These are phyloP conservation scores for Gynandropsis gynandra DNA, from an alignment of 345 rosid genomes.

Conservation along the genomic window DNA sequence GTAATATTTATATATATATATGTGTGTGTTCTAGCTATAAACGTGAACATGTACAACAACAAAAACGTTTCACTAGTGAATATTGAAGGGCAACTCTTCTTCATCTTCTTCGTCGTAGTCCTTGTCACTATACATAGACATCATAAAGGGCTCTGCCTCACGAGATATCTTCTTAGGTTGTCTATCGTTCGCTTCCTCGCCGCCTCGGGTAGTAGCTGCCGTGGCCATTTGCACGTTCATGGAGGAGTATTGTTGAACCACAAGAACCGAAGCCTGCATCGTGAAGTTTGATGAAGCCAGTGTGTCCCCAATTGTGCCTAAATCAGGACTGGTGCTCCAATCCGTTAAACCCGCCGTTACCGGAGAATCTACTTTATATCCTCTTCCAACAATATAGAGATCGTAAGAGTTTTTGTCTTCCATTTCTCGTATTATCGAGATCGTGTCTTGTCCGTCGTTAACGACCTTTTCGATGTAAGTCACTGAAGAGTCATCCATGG, in stretches of 20 bases:
- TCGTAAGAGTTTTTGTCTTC: slow-evolving; percentile 25
- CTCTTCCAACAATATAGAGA: slow-evolving; percentile 51
- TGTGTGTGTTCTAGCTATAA: too few relatives aligned
- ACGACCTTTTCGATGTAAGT: slow-evolving; percentile 36
- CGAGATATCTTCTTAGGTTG: slow-evolving; percentile 1
- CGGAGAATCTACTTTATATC: slow-evolving; percentile 28
- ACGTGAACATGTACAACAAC: too few relatives aligned
- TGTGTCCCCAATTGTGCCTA: slow-evolving; percentile 53
- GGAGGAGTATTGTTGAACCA: slow-evolving; percentile 43
- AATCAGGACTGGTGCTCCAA: slow-evolving; percentile 42
- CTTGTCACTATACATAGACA: neutral
- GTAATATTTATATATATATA: too few relatives aligned
- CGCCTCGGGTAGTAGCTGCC: too few relatives aligned
- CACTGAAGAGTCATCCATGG: slow-evolving; percentile 23
- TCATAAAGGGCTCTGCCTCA: slow-evolving; percentile 13
- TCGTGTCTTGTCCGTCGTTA: slow-evolving; percentile 35
- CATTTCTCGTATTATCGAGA: slow-evolving; percentile 27
- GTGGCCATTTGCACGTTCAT: neutral
- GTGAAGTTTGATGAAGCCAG: slow-evolving; percentile 37
- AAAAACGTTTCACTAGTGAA: slow-evolving; percentile 12
- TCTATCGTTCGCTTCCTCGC: slow-evolving; percentile 6
- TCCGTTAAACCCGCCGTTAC: slow-evolving; percentile 35
- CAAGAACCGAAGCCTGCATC: slow-evolving; percentile 47
- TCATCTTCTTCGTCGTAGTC: slow-evolving; percentile 17
- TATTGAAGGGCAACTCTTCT: slow-evolving; percentile 10